Evolutionary conservation across 2,329 filamentous ascomycete genomes (phyloP), one percentile per base, ranked within the genome.

Genomic region (Exophiala alcalophila): DNA sequence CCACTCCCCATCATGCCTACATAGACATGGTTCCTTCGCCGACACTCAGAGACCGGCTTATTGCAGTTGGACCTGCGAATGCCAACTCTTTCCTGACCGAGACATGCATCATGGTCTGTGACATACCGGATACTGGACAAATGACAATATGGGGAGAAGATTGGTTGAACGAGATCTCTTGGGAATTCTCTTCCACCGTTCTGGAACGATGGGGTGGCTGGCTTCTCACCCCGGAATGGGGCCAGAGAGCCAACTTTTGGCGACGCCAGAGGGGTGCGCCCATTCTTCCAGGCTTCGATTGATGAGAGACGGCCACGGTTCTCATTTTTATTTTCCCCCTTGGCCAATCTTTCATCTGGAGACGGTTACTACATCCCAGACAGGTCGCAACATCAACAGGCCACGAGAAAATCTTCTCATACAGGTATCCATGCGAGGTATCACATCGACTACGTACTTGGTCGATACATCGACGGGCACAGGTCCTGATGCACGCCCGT

Each of bases 61-160:
- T 69, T 44, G 54, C 51, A 11, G 57, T 66, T 5, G 59, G 58
- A 2, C 37, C 56, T 2, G 63, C 65, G n/a, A 59, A 65, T 23
- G 61, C 63, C 20, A 59, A 61, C 31, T 56, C 56, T 14, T 70
- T 70, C 41, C 50, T 68, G 29, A 49, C 51, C 11, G 63, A 69
- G 20, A 59, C 65, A 9, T 65, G 66, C 19, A 62, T 61, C 10
- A 58, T 60, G 30, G 59, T 57, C 8, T 60, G 58, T 16, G 61
- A 65, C 8, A 54, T 59, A 10, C 61, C 67, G 40, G 65, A 66
- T 33, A 52, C 57, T 5, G 63, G 61, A 5, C 66, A 68, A 39
- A 44, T 69, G 38, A 67, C 59, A n/a, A 62, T 69, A 31, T 69
- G 67, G 67, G 66, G 67, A 18, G 64, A 67, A 16, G 63, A 69